phyloP scores from a whole-genome alignment of 257 asterid genomes.

The Nicotiana otophora region DNA sequence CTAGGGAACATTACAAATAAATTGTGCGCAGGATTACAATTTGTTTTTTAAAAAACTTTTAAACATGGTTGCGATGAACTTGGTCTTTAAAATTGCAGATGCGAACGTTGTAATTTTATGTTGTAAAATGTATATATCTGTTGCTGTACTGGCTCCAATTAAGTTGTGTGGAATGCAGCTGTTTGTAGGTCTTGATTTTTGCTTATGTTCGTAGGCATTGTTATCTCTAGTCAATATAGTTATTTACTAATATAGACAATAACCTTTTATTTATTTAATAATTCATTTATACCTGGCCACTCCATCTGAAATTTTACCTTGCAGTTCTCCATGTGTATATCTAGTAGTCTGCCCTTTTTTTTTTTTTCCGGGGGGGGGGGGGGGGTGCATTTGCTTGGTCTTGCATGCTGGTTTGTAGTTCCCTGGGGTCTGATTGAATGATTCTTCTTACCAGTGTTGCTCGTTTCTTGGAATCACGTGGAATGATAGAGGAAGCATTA shows the following conservation, averaged over 20 bases:
- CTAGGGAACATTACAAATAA: neutral
- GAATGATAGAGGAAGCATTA: slow-evolving; percentile 88
- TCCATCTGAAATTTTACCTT: neutral
- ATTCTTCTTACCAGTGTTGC: slow-evolving; percentile 54
- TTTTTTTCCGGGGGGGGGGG: neutral
- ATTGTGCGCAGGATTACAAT: neutral
- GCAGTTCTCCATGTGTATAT: neutral
- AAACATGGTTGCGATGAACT: neutral
- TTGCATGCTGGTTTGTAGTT: neutral
- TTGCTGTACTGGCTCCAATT: neutral
- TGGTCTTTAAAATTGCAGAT: neutral
- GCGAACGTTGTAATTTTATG: neutral
- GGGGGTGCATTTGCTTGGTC: neutral
- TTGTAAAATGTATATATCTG: neutral
- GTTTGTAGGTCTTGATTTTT: neutral
- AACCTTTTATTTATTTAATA: neutral
- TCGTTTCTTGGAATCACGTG: slow-evolving; percentile 94
- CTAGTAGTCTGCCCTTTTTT: neutral
- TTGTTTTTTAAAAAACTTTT: neutral
- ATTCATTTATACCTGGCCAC: neutral
- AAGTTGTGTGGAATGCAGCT: neutral
- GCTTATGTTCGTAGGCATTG: neutral
- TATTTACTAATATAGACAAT: neutral
- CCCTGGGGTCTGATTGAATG: neutral
- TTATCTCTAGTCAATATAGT: neutral